These are phyloP conservation scores for Colletotrichum tanaceti DNA, from an alignment of 2,329 filamentous ascomycete genomes.

Conservation along the genomic window DNA sequence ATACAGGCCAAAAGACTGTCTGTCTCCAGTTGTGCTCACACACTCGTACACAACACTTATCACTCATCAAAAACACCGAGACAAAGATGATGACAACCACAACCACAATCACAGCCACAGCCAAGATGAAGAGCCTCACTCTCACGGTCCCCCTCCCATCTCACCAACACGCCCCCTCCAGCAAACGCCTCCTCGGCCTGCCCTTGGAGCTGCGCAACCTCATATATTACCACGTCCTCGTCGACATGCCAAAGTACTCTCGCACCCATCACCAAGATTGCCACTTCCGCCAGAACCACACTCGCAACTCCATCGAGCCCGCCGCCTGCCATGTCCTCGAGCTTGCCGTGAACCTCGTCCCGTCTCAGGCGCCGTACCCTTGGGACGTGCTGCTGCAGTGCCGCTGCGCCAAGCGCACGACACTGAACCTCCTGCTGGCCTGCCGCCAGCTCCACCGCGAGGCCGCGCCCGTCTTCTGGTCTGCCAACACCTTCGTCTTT, in stretches of 20 bases:
- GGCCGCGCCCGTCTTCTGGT: conserved; percentile 32
- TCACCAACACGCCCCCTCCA: conserved; percentile 22
- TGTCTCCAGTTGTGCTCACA: not conserved
- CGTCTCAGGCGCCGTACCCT: not conserved
- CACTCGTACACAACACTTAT: no score
- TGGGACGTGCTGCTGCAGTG: conserved; percentile 7
- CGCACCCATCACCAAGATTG: conserved; percentile 15
- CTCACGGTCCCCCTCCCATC: conserved; percentile 18
- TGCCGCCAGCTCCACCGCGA: conserved; percentile 28
- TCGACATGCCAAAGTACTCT: conserved; percentile 18
- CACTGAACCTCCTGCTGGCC: conserved; percentile 23
- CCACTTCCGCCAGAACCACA: conserved; percentile 31
- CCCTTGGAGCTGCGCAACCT: conserved; percentile 33
- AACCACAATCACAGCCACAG: not conserved
- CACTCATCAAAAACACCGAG: not conserved
- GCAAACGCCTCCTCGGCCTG: conserved; percentile 32
- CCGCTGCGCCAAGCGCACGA: conserved; percentile 24
- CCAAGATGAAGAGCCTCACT: not conserved
- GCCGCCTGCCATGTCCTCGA: conserved; percentile 26
- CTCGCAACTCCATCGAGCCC: conserved; percentile 26
- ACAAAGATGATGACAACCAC: not conserved
- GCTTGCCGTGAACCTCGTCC: not conserved
- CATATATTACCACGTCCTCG: conserved; percentile 27
- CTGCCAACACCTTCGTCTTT: conserved; percentile 29
- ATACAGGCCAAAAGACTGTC: not conserved